Evolutionary conservation across 1,139 yeast species (phyloP), one percentile per base, ranked within the genome.

Genomic region (Saccharomyces hybrid): DNA sequence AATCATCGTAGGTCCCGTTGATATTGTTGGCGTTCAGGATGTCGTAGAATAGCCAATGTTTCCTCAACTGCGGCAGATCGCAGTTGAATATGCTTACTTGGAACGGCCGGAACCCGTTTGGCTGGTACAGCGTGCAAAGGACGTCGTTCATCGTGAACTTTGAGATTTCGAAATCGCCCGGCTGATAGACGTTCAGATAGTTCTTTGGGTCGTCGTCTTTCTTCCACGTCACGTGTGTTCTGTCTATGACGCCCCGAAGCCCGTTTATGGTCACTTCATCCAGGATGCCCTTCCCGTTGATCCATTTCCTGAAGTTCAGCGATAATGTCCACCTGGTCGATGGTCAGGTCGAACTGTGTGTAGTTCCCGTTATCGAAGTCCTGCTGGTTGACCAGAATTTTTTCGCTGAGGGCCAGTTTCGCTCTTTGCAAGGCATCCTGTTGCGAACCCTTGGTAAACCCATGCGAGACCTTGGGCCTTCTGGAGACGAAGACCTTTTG

Each of bases 161-260:
- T 51, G 88, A 93, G 63, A 93, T 81, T 68, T 93, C 97, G 74
- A 95, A 93, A 71, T 93, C 99, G 6, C 98, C 98, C 0, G 91
- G 90, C 55, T 76, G 78, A 58, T 84, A 81, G 27, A 83, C 71
- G 64, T 88, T 87, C 63, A 84, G 81, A 70, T 89, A 88, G 63
- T 85, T 83, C 41, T 88, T 79, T 1, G 98, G 91, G 64, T 86
- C 93, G 67, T 88, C 95, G 53, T 83, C 80, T 2, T 85, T 84
- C 57, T 82, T 83, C 96, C 96, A 90, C 53, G 72, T 73, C 16
- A 93, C 95, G 68, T 86, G 93, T 0, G 95, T 83, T 60, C 99
- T 77, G 70, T 93, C 99, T 5, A 93, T 86, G 0, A 90, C 86
- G 3, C 99, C 99, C 56, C 99, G 75, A 53, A 93, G 72, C 0